Conservation (phyloP, 306 rosid species). For the Alnus rubra region DNA sequence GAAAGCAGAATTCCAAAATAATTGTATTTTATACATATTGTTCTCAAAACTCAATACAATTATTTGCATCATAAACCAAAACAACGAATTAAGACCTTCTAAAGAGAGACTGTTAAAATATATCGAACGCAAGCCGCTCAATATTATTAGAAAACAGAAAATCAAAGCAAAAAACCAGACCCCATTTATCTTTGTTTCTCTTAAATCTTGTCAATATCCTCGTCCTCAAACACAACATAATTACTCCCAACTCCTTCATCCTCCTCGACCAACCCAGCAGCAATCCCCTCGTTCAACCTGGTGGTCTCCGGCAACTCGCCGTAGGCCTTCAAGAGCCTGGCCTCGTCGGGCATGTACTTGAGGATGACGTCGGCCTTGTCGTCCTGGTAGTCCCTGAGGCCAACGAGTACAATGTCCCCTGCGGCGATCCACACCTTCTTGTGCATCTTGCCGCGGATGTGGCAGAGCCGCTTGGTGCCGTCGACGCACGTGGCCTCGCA, state of each 20-base stretch:
- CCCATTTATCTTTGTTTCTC: not conserved
- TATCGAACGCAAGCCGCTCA: not conserved
- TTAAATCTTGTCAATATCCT: conserved; percentile 50
- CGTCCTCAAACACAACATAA: conserved; percentile 47
- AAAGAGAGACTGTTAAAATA: too few relatives aligned
- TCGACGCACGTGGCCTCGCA: conserved; percentile 51
- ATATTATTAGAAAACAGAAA: not conserved
- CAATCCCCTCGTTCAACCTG: conserved; percentile 37
- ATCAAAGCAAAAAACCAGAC: not conserved
- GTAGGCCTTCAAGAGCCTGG: conserved; percentile 41
- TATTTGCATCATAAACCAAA: not conserved
- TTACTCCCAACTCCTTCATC: conserved; percentile 31
- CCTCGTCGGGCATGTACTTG: conserved; percentile 53
- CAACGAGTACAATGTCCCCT: conserved; percentile 47
- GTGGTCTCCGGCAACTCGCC: conserved; percentile 38
- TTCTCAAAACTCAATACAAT: too few relatives aligned
- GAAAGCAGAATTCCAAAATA: too few relatives aligned
- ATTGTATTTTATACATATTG: too few relatives aligned
- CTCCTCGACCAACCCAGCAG: conserved; percentile 43
- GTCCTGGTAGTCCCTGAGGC: conserved; percentile 44
- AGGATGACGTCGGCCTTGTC: conserved; percentile 50
- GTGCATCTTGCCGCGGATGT: conserved; percentile 55
- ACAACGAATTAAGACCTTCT: not conserved
- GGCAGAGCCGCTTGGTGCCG: conserved; percentile 46
- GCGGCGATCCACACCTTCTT: conserved; percentile 56